phyloP scores from a whole-genome alignment of 139 green algal genomes.

The Edaphochlamys debaryana region DNA sequence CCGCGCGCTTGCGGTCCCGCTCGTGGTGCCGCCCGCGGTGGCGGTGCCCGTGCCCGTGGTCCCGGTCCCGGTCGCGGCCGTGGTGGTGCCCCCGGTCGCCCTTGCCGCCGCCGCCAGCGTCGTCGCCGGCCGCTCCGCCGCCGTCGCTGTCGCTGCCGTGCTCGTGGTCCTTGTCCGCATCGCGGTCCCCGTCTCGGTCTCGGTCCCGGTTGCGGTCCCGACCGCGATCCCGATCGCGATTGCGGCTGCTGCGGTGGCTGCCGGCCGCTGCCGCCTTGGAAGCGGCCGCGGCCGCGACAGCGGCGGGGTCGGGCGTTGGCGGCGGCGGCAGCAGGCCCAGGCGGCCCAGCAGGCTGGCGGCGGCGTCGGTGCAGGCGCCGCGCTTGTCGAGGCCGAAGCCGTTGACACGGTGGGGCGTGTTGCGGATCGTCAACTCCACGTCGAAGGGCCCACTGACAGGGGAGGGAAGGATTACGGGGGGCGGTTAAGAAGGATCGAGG shows the following conservation, averaged over 20 bases:
- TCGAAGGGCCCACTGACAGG: not conserved
- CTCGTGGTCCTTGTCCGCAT: not conserved
- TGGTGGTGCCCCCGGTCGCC: not conserved
- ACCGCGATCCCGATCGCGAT: not conserved
- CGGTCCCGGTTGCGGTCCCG: not conserved
- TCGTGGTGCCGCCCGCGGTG: not conserved
- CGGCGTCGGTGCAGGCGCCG: not conserved
- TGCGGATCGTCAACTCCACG: not conserved
- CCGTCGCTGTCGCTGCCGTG: conserved; percentile 14
- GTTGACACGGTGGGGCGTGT: not conserved
- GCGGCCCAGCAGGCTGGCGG: not conserved
- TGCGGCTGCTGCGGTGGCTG: not conserved
- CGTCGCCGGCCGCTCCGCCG: not conserved
- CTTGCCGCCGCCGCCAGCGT: not conserved
- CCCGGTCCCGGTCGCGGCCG: not conserved
- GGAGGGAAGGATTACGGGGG: too few species aligned
- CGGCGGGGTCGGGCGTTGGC: too few species aligned
- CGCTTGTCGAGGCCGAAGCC: not conserved
- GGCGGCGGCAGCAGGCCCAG: conserved; percentile 1
- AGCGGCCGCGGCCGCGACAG: not conserved
- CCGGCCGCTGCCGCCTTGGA: not conserved
- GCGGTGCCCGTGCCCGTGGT: not conserved
- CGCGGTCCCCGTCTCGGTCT: not conserved
- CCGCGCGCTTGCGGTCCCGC: not conserved
- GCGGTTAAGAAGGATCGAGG: too few species aligned